Conservation (phyloP, 2,329 filamentous ascomycete species). For the Talaromyces sp. region DNA sequence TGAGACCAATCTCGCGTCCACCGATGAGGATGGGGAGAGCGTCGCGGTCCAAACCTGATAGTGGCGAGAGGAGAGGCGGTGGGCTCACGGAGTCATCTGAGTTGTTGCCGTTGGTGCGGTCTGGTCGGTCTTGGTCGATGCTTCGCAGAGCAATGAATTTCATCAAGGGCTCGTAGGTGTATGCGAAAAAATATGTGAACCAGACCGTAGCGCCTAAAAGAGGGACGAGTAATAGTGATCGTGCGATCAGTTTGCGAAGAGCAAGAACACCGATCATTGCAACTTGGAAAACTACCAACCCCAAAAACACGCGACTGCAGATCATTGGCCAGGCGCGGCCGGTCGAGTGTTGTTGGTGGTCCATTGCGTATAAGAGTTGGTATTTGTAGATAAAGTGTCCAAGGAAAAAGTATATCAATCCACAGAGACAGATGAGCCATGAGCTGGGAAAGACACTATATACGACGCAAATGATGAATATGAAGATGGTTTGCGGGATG, state of each 20-base stretch:
- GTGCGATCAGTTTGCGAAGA: constrained; percentile 67
- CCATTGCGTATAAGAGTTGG: constrained; percentile 96
- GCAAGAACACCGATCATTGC: constrained; percentile 87
- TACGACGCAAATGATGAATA: constrained; percentile 92
- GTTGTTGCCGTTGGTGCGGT: constrained; percentile 23
- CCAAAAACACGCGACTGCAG: constrained; percentile 83
- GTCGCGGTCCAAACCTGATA: constrained; percentile 44
- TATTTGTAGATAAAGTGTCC: constrained; percentile 95
- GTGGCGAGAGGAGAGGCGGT: constrained; percentile 38
- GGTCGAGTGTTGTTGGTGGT: constrained; percentile 86
- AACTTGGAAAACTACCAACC: constrained; percentile 82
- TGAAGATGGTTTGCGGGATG: constrained; percentile 83
- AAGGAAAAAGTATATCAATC: constrained; percentile 60
- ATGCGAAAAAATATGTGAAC: constrained; percentile 79
- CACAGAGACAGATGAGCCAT: constrained; percentile 76
- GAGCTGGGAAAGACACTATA: constrained; percentile 84
- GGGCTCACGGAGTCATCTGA: constrained; percentile 36
- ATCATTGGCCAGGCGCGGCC: constrained; percentile 96
- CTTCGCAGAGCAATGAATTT: constrained; percentile 88
- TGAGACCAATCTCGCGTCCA: constrained; percentile 38
- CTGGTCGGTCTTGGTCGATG: constrained; percentile 64
- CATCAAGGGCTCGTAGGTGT: constrained; percentile 82
- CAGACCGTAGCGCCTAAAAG: constrained; percentile 77
- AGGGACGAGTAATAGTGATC: constrained; percentile 70
- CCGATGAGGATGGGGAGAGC: constrained; percentile 41